Evolutionary conservation across 2,329 filamentous ascomycete species (phyloP), one percentile per base, ranked within the genome.

Genomic region (Sarocladium oryzae): DNA sequence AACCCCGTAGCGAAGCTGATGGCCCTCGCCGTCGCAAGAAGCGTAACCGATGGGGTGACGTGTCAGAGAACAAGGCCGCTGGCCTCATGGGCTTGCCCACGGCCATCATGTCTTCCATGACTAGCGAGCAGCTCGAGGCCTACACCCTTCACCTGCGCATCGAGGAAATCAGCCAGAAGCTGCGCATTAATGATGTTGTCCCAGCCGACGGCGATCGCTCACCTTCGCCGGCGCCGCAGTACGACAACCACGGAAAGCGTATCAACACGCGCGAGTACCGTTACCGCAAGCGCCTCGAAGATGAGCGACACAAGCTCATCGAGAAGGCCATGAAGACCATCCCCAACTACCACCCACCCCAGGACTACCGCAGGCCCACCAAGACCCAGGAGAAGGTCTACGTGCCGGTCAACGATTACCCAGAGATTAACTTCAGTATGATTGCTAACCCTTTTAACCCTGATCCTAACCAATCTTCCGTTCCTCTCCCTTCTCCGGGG

Each of bases 361-460:
- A 92, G 79, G 93, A 99, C 71, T 99, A 99, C 72, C 89, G 93
- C 70, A 89, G 93, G 64, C 93, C 93, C 56, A 97, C 92, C 70
- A 99, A 99, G 87, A 99, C 93, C 68, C 93, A 99, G 75, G 93
- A 99, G 81, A 99, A 99, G 81, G 95, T 99, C 87, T 99, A 99
- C 71, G 93, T 99, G 71, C 93, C 93, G 70, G 93, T 99, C 77
- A 99, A 99, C 83, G 93, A 99, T 74, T 99, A 99, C 72, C 93
- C 93, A 80, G 93, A 99, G 74, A 97, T 99, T 85, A 99, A 99
- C 86, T 99, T 99, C 89, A 99, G 93, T 99, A 96, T 92, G 92
- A 92, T 93, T 91, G 86, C 91, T 96, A 96, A 96, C 89, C 90
- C 89, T 90, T 84, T 51, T 30, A 51, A 55, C 53, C 53, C 50